Evolutionary conservation across 2,329 filamentous ascomycete species (phyloP).

Genomic region (Fusarium algeriense): DNA sequence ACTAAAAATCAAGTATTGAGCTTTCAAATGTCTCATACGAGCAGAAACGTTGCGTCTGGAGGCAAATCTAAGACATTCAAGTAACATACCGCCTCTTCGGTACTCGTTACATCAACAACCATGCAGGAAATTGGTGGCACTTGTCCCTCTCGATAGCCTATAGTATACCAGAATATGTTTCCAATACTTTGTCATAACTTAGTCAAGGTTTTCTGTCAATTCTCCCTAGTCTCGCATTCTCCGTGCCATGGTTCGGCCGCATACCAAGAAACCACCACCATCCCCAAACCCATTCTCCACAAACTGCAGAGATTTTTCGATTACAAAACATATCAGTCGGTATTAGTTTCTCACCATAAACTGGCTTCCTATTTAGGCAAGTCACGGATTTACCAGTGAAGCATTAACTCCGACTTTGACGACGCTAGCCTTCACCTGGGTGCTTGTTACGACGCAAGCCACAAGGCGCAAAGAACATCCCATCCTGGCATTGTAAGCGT

Average conservation of each 20-base stretch:
- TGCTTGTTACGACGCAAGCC: background rate
- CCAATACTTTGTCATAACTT: background rate
- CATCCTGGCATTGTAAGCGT: background rate
- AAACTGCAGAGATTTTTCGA: background rate
- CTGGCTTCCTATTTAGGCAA: background rate
- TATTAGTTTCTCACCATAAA: background rate
- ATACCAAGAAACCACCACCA: background rate
- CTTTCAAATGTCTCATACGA: background rate
- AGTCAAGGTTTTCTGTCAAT: background rate
- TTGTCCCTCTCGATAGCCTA: too few relatives aligned
- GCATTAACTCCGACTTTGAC: constrained; percentile 13
- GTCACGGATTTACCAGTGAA: constrained; percentile 1
- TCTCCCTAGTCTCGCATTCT: background rate
- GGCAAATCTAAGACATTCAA: background rate
- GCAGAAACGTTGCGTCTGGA: background rate
- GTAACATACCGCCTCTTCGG: background rate
- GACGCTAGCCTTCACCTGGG: background rate
- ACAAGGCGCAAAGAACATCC: background rate
- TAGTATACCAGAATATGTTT: background rate
- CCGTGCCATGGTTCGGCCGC: background rate
- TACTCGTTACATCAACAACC: background rate
- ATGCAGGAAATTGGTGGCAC: background rate
- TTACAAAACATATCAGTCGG: background rate
- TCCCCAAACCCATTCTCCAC: background rate
- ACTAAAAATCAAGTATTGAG: too few relatives aligned